These are phyloP conservation scores for Hypoxylon sp. DNA, from an alignment of 2,329 filamentous ascomycete species.

Conservation along the genomic window DNA sequence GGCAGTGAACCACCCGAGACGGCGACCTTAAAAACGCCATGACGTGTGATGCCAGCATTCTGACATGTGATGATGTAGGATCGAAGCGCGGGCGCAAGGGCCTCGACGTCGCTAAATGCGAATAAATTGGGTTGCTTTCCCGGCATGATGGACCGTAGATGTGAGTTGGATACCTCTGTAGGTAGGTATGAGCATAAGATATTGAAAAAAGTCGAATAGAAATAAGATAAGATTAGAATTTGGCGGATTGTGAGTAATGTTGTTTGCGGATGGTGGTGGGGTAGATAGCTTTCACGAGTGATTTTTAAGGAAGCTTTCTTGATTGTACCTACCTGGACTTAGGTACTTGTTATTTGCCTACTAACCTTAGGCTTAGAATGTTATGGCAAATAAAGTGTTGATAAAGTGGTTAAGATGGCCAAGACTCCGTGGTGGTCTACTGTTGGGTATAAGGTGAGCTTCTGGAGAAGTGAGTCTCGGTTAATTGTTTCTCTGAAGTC, in stretches of 20 bases:
- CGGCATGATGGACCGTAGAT: constrained; percentile 59
- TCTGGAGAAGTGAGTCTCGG: constrained; percentile 16
- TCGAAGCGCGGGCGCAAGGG: constrained; percentile 83
- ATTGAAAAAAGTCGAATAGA: constrained; percentile 4
- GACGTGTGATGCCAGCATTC: constrained; percentile 82
- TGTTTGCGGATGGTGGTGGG: constrained; percentile 39
- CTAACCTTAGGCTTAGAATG: neutral
- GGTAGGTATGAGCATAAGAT: constrained; percentile 13
- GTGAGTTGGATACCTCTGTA: constrained; percentile 14
- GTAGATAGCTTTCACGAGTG: constrained; percentile 40
- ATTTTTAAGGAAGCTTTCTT: constrained; percentile 28
- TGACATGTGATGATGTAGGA: constrained; percentile 87
- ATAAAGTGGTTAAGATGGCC: constrained; percentile 9
- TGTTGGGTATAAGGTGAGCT: constrained; percentile 13
- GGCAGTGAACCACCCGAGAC: constrained; percentile 96
- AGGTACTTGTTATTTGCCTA: constrained; percentile 11
- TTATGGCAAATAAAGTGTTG: constrained; percentile 2
- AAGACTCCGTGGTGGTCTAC: constrained; percentile 14
- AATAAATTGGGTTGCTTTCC: constrained; percentile 79
- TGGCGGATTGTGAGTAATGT: constrained; percentile 11
- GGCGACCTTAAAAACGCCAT: constrained; percentile 89
- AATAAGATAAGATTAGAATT: constrained; percentile 14
- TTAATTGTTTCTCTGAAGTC: constrained; percentile 10
- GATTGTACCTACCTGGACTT: constrained; percentile 15
- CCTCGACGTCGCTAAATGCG: constrained; percentile 78